Conservation (phyloP, 176 grass and related monocot species). For the Juncus effusus region DNA sequence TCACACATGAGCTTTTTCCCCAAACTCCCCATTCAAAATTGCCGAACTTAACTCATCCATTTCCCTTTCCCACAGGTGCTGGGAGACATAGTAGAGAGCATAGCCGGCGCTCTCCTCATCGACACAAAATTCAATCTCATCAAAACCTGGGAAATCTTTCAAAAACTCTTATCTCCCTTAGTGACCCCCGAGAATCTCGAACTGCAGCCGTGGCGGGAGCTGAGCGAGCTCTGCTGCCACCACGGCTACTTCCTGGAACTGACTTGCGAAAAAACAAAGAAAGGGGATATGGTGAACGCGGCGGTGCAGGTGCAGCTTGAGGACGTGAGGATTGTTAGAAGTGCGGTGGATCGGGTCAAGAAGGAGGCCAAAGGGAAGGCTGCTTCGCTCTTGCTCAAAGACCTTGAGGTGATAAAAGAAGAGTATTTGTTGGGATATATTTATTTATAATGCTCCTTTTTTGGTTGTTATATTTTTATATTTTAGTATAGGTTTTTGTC, state of each 20-base stretch:
- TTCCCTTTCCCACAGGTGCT: conserved; percentile 45
- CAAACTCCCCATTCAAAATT: no score
- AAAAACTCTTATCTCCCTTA: conserved; percentile 78
- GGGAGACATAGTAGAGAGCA: conserved; percentile 94
- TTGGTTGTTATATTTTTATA: conserved; percentile 13
- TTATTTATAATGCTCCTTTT: conserved; percentile 18
- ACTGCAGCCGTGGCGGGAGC: conserved; percentile 64
- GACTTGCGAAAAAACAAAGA: conserved; percentile 41
- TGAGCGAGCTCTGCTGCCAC: conserved; percentile 57
- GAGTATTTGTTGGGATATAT: neutral
- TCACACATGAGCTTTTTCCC: no score
- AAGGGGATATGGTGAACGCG: conserved; percentile 52
- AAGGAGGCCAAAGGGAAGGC: conserved; percentile 75
- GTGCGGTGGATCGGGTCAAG: conserved; percentile 48
- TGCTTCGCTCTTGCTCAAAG: conserved; percentile 69
- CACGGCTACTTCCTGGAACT: conserved; percentile 60
- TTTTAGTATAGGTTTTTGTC: neutral
- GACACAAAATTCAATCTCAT: conserved; percentile 75
- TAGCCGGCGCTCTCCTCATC: conserved; percentile 72
- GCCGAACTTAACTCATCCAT: no score
- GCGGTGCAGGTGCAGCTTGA: conserved; percentile 61
- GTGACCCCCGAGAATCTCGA: conserved; percentile 85
- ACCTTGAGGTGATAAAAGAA: conserved; percentile 51
- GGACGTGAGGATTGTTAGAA: conserved; percentile 53
- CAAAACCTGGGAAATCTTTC: conserved; percentile 58